Base-by-base conservation (phyloP, 768 basidiomycete species). In the Steccherinum ochraceum region DNA sequence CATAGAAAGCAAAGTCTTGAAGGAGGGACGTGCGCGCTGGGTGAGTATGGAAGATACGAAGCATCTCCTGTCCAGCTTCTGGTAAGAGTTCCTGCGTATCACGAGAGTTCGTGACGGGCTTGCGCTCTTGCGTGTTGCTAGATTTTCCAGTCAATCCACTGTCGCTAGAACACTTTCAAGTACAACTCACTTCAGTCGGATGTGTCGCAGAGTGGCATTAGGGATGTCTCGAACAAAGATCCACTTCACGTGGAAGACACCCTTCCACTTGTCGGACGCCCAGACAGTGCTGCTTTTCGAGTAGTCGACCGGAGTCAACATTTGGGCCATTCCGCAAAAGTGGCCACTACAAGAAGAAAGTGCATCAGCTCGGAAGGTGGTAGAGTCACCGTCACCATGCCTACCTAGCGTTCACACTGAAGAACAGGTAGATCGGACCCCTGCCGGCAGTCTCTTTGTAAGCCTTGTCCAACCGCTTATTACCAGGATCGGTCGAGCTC, bases 221-320 rank as follows among this genome's bases (percentile, higher is more conserved):
- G 92, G 93, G 46, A 93, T 93, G 63, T 97, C 95, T 51, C 93
- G 84, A 51, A 99, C 93, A 64, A 93, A 98, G 56, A 98, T 84
- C 96, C 96, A 98, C 51, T 86, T 80, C 21, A 99, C 92, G 71
- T 94, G 95, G 76, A 99, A 96, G 48, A 98, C 92, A 20, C 96
- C 96, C 68, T 99, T 98, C 96, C 96, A 99, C 66, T 99, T 99
- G 69, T 98, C 94, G 26, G 94, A 94, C 1, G 94, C 94, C 96
- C 96, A 99, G 18, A 99, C 96, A 1, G 88, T 97, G 55, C 90
- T 93, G 64, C 91, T 93, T 52, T 87, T 80, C 4, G 89, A 87
- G 66, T 98, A 94, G 65, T 98, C 95, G 30, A 98, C 89, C 78
- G 90, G 88, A 5, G 93, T 95, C 60, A 95, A 69, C 95, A 98